Evolutionary conservation across 768 basidiomycete species (phyloP).

Genomic region (Pleurotus giganteus): DNA sequence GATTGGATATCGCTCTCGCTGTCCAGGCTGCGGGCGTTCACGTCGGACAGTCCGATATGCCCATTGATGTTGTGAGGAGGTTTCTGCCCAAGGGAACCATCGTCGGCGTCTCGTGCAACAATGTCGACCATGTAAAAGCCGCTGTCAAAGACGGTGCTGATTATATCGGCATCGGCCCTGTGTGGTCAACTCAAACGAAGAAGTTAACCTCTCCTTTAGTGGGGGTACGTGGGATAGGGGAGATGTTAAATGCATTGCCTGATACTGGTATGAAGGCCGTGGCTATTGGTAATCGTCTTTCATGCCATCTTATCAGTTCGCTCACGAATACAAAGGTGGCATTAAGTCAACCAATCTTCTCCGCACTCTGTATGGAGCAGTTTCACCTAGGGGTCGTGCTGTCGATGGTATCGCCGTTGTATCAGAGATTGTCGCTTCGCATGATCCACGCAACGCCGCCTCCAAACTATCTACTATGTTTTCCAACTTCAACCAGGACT

Average conservation of each 20-base stretch:
- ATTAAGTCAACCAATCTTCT: conserved; percentile 79
- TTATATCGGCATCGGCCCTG: conserved; percentile 86
- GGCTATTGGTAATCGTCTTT: conserved; percentile 67
- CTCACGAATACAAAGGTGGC: conserved; percentile 54
- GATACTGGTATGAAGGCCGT: conserved; percentile 69
- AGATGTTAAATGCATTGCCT: conserved; percentile 61
- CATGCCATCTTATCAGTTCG: neutral
- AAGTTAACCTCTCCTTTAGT: conserved; percentile 59
- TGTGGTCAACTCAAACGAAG: conserved; percentile 83
- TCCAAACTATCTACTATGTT: conserved; percentile 41
- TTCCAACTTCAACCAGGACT: conserved; percentile 35
- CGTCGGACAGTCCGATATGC: conserved; percentile 87
- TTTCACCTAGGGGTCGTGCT: conserved; percentile 51
- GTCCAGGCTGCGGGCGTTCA: conserved; percentile 79
- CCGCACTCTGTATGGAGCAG: conserved; percentile 70
- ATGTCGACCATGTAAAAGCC: conserved; percentile 54
- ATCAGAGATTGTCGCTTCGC: conserved; percentile 77
- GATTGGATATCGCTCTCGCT: conserved; percentile 84
- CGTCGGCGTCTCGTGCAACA: conserved; percentile 81
- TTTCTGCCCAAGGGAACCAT: conserved; percentile 70
- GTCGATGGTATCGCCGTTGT: conserved; percentile 88
- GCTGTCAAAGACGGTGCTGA: conserved; percentile 70
- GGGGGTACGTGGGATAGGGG: conserved; percentile 72
- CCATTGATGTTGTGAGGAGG: conserved; percentile 57
- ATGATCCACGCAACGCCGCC: conserved; percentile 52